Conservation (phyloP, 2,329 filamentous ascomycete species). For the Arthrinium puccinioides region DNA sequence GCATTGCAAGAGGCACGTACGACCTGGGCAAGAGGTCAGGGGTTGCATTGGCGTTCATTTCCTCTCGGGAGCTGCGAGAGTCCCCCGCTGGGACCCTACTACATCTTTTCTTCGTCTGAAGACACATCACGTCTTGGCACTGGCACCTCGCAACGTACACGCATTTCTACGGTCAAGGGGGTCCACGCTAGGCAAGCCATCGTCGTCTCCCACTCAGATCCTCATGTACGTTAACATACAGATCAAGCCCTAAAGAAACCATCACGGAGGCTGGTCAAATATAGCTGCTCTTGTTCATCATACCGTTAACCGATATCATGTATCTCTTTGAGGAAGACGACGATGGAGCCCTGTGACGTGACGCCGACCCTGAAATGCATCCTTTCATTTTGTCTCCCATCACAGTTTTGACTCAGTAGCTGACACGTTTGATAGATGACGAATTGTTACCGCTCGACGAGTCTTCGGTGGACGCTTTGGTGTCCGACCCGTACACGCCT, state of each 20-base stretch:
- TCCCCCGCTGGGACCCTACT: too few relatives aligned
- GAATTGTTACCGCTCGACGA: conserved; percentile 54
- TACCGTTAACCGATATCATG: conserved; percentile 28
- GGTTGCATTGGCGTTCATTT: conserved; percentile 28
- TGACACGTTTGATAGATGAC: conserved; percentile 51
- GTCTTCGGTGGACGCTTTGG: conserved; percentile 60
- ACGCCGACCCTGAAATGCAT: conserved; percentile 25
- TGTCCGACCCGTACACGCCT: conserved; percentile 44
- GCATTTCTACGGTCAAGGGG: conserved; percentile 28
- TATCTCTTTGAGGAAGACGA: conserved; percentile 50
- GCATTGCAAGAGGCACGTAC: conserved; percentile 35
- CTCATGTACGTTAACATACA: conserved; percentile 60
- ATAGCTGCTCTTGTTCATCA: conserved; percentile 37
- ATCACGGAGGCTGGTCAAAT: conserved; percentile 40
- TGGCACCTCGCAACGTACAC: conserved; percentile 14
- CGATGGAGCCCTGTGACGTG: conserved; percentile 53
- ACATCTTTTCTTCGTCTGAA: conserved; percentile 20
- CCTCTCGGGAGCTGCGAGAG: conserved; percentile 12
- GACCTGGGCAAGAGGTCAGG: conserved; percentile 20
- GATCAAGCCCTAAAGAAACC: conserved; percentile 26
- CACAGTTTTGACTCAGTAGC: conserved; percentile 13
- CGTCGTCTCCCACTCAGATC: conserved; percentile 58
- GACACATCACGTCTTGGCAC: conserved; percentile 10
- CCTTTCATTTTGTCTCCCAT: conserved; percentile 17
- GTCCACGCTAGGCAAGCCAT: conserved; percentile 56